Base-by-base conservation (phyloP, 148 eudicot genomes). In the Rhododendron mucronatum region DNA sequence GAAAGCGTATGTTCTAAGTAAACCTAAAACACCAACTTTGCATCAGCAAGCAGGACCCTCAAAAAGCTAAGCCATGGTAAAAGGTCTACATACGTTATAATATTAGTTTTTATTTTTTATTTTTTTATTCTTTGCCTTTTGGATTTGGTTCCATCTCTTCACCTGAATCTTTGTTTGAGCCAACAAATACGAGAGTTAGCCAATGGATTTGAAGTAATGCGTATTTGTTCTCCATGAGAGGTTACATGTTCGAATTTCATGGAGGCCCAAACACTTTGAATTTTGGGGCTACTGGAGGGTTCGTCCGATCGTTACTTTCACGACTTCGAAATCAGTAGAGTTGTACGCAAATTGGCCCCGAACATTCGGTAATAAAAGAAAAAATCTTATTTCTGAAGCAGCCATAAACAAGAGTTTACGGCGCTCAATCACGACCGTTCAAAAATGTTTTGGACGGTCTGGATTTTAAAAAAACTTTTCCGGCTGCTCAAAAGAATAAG, bases 1-100 rank as follows among this genome's bases (percentile, higher is more conserved):
- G 33, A 4, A 20, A 74, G 74, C 26, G 86, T 80, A 14, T 7
- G 23, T 86, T 86, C 78, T 51, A 86, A 80, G 87, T 47, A 79
- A 41, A 86, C 87, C 87, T 33, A 80, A 76, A 48, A 39, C 78
- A 16, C 55, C 44, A 59, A 75, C 63, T 83, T 82, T 82, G 82
- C 86, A 83, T 83, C 85, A 77, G 26, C 78, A 84, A 84, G 73
- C 86, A 51, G 69, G 45, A 63, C 82, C 53, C 48, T 3, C 16
- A 7, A 77, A 78, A 39, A 3, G 53, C 47, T 7, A 0, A 41
- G 44, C 41, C 5, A 11, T 69, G 41, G 8, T 4, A 65, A 65
- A 65, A 26, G 33, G 73, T 67, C 33, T 26, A n/a, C 35, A 26
- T 10, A 9, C 33, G 15, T n/a, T 26, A 67, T 2, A 10, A n/a